Conservation (phyloP, 2,329 filamentous ascomycete genomes). For the Calycina herbarum region DNA sequence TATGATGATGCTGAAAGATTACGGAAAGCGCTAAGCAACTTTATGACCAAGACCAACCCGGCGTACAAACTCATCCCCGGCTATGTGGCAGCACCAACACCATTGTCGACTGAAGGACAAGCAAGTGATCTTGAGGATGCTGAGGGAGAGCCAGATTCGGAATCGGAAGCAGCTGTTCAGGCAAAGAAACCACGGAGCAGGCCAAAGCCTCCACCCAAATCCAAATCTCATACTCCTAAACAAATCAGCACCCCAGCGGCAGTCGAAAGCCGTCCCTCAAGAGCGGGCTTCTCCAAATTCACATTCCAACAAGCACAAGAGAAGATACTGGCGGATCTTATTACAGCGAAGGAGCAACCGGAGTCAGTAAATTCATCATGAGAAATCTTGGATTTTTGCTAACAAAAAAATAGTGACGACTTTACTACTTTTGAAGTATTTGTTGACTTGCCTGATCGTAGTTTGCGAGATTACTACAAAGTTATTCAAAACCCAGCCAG, state of each 20-base stretch:
- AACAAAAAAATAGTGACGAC: constrained; percentile 53
- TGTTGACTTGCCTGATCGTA: constrained; percentile 68
- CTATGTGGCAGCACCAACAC: constrained; percentile 73
- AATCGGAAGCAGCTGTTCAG: constrained; percentile 28
- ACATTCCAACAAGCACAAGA: constrained; percentile 84
- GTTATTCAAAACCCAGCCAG: constrained; percentile 80
- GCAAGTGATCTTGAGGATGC: constrained; percentile 35
- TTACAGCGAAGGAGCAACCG: constrained; percentile 64
- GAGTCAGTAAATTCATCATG: constrained; percentile 47
- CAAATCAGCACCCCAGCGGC: constrained; percentile 43
- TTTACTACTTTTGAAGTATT: constrained; percentile 74
- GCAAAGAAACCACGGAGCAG: constrained; percentile 29
- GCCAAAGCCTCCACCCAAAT: constrained; percentile 31
- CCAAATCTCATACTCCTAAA: constrained; percentile 33
- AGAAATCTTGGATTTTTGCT: constrained; percentile 6
- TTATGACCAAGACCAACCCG: constrained; percentile 84
- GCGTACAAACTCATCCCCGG: constrained; percentile 66
- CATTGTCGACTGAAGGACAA: constrained; percentile 55
- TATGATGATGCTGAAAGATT: constrained; percentile 86
- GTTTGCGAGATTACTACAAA: constrained; percentile 82
- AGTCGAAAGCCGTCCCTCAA: constrained; percentile 55
- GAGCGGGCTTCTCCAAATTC: constrained; percentile 66
- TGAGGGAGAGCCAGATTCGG: constrained; percentile 37
- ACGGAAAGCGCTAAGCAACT: constrained; percentile 81
- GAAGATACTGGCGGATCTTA: constrained; percentile 74